Percentiles rank a stretch among this genome's conserved stretches.
phyloP scores from a whole-genome alignment of 768 basidiomycete genomes.

The Boletus huronensis region DNA sequence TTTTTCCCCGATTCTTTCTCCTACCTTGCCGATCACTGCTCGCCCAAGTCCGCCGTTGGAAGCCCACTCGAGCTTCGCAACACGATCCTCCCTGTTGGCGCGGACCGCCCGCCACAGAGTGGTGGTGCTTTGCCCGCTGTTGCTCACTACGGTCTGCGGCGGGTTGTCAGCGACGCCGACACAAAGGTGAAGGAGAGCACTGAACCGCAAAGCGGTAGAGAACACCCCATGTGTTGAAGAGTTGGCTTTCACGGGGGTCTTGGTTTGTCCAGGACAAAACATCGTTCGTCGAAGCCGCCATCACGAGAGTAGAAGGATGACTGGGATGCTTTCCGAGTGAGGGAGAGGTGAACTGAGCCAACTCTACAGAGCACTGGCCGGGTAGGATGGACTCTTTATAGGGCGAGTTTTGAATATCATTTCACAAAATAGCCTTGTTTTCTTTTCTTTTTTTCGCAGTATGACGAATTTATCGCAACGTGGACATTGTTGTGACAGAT shows the following conservation, averaged over 20 bases:
- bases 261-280: conserved; percentile 85
- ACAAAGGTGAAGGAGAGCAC: conserved; percentile 20
- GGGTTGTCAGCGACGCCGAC: conserved; percentile 26
- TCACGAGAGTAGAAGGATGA: conserved; percentile 38
- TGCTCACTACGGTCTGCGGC: conserved; percentile 57
- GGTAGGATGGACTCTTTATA: conserved; percentile 50
- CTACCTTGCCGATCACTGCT: conserved; percentile 80
- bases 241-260: conserved; percentile 77
- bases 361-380: conserved; percentile 18
- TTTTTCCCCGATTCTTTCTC: conserved; percentile 16
- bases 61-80: conserved; percentile 87
- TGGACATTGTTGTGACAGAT: conserved; percentile 65
- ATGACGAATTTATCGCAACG: conserved; percentile 69
- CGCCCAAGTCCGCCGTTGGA: conserved; percentile 80
- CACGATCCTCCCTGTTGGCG: conserved; percentile 81
- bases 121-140: conserved; percentile 67
- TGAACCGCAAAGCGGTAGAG: conserved; percentile 76
- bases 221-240: conserved; percentile 80
- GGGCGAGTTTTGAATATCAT: conserved; percentile 38
- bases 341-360: conserved; percentile 30
- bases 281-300: conserved; percentile 58
- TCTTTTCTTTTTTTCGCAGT: conserved; percentile 38
- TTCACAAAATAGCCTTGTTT: conserved; percentile 44
- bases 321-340: conserved; percentile 28
- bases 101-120: conserved; percentile 80